Base-by-base conservation (phyloP, 1,139 yeast genomes). In the Magnusiomyces suaveolens region DNA sequence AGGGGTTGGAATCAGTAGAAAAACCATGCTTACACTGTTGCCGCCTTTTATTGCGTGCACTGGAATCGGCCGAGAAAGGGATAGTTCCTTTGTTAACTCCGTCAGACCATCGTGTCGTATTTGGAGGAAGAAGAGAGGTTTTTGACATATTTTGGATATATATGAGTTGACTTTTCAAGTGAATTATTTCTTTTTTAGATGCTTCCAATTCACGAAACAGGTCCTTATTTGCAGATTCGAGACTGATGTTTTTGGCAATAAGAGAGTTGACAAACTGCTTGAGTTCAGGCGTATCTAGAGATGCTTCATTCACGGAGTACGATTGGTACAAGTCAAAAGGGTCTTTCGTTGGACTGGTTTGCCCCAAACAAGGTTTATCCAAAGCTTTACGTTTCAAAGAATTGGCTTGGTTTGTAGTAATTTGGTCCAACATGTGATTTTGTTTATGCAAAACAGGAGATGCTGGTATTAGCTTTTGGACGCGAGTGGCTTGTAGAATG, bases 391-490 rank as follows among this genome's bases (percentile, higher is more conserved):
- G 51, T 46, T 61, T 64, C 29, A 64, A 54, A 3, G 36, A 50
- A 32, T 60, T 58, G 46, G 62, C 64, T 46, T 64, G 66, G 20
- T n/a, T n/a, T n/a, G 43, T 38, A 6, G 62, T 56, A 29, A 64
- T 59, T 38, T 59, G 58, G 46, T 62, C 64, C 8, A 63, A 55
- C 25, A 58, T 52, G 26, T 60, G 54, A 47, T 64, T 65, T 1
- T 65, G 56, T 43, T 57, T 58, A 23, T 60, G 54, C 62, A 63
- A 60, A 36, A 59, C 50, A 10, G n/a, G n/a, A n/a, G n/a, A n/a
- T n/a, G 56, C 47, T 50, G 60, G 63, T 3, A 62, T 63, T 12
- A 54, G 55, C 18, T 52, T 51, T 44, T 59, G 59, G 23, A 61
- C 64, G 26, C 56, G 53, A 21, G 52, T 43, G 18, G 58, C 56